These are phyloP conservation scores for Plasmodium gonderi DNA, from an alignment of 169 alveolate species.

Conservation along the genomic window DNA sequence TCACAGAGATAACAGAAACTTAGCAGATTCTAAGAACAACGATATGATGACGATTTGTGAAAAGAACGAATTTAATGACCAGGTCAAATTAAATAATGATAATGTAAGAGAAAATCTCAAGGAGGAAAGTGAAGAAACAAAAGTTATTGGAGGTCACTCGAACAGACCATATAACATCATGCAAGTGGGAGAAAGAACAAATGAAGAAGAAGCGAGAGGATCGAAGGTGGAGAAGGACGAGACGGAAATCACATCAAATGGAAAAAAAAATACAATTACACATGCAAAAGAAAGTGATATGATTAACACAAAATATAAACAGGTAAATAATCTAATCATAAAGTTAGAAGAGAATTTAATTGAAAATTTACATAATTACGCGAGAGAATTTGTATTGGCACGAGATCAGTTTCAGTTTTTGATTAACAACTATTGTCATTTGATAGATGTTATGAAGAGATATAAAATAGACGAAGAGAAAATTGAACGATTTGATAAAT, in stretches of 20 bases:
- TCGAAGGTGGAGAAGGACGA: not conserved
- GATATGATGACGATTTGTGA: not conserved
- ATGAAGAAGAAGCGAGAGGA: too few species aligned
- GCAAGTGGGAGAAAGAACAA: too few species aligned
- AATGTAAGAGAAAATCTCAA: not conserved
- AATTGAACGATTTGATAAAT: constrained; percentile 7
- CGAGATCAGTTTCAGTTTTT: constrained; percentile 40
- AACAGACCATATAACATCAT: too few species aligned
- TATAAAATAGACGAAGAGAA: constrained; percentile 27
- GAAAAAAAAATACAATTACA: not conserved
- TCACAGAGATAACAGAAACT: not conserved
- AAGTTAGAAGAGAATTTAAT: constrained; percentile 16
- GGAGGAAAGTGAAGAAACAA: too few species aligned
- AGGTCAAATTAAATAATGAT: not conserved
- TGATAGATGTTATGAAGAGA: constrained; percentile 1
- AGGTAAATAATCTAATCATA: not conserved
- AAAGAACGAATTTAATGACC: not conserved
- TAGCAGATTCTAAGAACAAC: not conserved
- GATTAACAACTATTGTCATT: constrained; percentile 47
- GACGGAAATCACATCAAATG: not conserved
- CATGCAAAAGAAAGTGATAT: not conserved
- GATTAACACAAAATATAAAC: not conserved
- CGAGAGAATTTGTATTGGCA: not conserved
- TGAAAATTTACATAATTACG: not conserved
- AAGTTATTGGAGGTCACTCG: too few species aligned